Conservation (phyloP, 2,329 filamentous ascomycete species). For the Colletotrichum kahawae region DNA sequence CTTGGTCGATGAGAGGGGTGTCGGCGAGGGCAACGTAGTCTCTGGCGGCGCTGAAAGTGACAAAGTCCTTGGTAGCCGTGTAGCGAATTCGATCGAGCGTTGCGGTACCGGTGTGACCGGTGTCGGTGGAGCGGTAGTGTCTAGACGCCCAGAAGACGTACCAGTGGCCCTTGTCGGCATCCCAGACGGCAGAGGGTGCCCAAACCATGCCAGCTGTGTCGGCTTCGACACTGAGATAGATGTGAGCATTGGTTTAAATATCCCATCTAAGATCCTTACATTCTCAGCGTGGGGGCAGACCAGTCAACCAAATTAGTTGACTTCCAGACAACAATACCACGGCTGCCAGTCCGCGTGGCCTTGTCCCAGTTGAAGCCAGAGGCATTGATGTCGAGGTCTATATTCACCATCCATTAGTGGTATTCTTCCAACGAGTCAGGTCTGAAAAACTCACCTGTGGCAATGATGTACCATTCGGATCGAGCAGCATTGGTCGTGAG, state of each 20-base stretch:
- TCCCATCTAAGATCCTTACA: conserved; percentile 10
- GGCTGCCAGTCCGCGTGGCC: conserved; percentile 38
- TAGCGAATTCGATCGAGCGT: conserved; percentile 50
- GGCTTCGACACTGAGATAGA: conserved; percentile 30
- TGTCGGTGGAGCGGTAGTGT: conserved; percentile 47
- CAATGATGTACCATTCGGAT: conserved; percentile 38
- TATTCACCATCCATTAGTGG: neutral
- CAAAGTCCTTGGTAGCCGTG: conserved; percentile 55
- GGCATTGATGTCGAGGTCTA: conserved; percentile 40
- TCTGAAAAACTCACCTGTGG: conserved; percentile 31
- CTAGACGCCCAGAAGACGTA: conserved; percentile 54
- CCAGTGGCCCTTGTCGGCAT: conserved; percentile 40
- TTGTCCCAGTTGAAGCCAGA: conserved; percentile 39
- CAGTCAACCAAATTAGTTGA: conserved; percentile 39
- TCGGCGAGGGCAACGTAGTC: conserved; percentile 46
- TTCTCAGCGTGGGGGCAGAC: conserved; percentile 30
- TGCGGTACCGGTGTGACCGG: conserved; percentile 47
- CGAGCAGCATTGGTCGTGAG: conserved; percentile 36
- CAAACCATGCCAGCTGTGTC: conserved; percentile 41
- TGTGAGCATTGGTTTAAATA: neutral
- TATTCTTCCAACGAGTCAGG: neutral
- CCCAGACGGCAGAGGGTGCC: conserved; percentile 42
- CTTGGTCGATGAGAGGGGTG: conserved; percentile 54
- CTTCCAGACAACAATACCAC: conserved; percentile 40
- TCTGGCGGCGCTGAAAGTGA: conserved; percentile 47